Evolutionary conservation across 169 alveolate species (phyloP).

Genomic region (Eimeria falciformis): DNA sequence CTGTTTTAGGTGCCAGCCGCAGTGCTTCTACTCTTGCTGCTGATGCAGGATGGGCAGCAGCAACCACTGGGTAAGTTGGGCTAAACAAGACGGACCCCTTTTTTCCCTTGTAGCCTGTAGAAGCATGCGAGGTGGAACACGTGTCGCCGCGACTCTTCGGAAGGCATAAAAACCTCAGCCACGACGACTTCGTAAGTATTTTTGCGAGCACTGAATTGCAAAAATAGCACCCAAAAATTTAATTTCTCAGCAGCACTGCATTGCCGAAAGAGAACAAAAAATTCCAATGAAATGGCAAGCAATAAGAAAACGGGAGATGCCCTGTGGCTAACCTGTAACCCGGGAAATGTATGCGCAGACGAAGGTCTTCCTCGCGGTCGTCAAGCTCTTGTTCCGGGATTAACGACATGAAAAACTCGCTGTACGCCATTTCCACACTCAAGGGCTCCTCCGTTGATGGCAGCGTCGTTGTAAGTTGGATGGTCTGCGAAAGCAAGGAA

Average conservation of each 20-base stretch:
- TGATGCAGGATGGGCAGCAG: too few relatives aligned
- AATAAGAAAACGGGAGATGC: neutral
- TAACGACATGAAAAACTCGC: slow-evolving; percentile 31
- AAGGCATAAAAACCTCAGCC: slow-evolving; percentile 31
- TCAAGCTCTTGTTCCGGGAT: slow-evolving; percentile 53
- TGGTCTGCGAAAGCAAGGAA: slow-evolving; percentile 6
- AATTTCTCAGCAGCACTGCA: neutral
- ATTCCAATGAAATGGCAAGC: neutral
- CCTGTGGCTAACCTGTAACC: slow-evolving; percentile 27
- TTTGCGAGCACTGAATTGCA: slow-evolving; percentile 7
- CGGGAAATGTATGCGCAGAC: slow-evolving; percentile 30
- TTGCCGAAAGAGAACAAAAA: neutral
- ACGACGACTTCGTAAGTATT: neutral
- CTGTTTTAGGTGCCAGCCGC: too few relatives aligned
- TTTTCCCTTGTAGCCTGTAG: slow-evolving; percentile 31
- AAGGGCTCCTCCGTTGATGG: neutral
- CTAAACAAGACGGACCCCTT: slow-evolving; percentile 7
- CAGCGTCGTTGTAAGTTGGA: neutral
- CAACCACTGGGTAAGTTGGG: too few relatives aligned
- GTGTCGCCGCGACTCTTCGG: neutral
- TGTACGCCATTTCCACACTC: neutral
- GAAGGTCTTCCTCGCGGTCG: slow-evolving; percentile 67
- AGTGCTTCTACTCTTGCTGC: too few relatives aligned
- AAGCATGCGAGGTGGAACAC: slow-evolving; percentile 33
- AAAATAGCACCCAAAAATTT: neutral